Evolutionary conservation across 2,329 filamentous ascomycete species (phyloP).

Genomic region (Scedosporium minutisporum): DNA sequence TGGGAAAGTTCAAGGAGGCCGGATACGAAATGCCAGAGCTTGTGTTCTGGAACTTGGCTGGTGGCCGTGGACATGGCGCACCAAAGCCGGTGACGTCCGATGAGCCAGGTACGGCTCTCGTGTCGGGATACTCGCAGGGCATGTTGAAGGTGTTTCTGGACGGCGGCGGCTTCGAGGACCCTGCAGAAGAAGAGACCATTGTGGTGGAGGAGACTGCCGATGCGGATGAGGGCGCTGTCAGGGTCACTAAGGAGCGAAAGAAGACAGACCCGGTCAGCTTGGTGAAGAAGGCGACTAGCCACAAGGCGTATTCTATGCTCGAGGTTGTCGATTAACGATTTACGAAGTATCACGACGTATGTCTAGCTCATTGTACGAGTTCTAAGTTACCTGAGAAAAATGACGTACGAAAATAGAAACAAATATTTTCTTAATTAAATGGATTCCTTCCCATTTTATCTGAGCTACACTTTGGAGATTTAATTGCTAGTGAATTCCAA

Average conservation of each 20-base stretch:
- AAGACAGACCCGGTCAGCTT: constrained; percentile 32
- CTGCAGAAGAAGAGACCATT: constrained; percentile 22
- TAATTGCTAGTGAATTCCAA: no score
- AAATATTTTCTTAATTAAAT: neutral
- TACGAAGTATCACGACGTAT: neutral
- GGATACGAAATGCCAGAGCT: constrained; percentile 50
- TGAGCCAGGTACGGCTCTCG: constrained; percentile 34
- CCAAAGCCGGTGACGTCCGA: constrained; percentile 37
- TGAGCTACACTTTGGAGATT: no score
- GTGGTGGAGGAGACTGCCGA: constrained; percentile 24
- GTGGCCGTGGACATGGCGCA: constrained; percentile 20
- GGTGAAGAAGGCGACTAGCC: constrained; percentile 40
- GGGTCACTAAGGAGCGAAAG: constrained; percentile 14
- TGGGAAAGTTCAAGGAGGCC: constrained; percentile 30
- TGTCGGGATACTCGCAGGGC: constrained; percentile 48
- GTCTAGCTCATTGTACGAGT: no score
- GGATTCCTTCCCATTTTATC: no score
- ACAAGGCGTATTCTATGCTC: constrained; percentile 47
- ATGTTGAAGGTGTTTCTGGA: constrained; percentile 50
- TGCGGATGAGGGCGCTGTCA: constrained; percentile 13
- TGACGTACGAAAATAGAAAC: neutral
- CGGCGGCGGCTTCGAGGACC: constrained; percentile 27
- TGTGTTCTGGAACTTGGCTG: constrained; percentile 52
- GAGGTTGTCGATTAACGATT: constrained; percentile 38
- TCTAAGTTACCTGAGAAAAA: no score